Percentiles rank a stretch among this genome's conserved stretches.
Conservation (phyloP, 176 grass and related monocot species). For the Calamus simplicifolius region DNA sequence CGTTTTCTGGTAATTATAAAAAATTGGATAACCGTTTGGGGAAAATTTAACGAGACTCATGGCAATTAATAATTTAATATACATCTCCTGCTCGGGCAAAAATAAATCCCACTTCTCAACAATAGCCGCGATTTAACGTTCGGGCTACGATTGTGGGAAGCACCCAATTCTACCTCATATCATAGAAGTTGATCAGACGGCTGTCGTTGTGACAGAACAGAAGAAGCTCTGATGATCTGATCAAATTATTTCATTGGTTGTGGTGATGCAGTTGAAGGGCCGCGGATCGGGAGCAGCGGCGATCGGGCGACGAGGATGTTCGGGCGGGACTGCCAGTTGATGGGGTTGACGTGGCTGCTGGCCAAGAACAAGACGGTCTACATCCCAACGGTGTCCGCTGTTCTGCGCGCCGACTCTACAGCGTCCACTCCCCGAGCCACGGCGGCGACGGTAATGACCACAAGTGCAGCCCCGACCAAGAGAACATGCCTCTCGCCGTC, state of each 20-base stretch:
- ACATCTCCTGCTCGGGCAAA: too few species aligned
- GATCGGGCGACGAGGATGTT: constrained; percentile 73
- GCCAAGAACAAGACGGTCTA: constrained; percentile 81
- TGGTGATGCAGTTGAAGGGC: constrained; percentile 47
- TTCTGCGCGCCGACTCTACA: constrained; percentile 89
- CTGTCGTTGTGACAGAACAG: too few species aligned
- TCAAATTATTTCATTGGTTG: neutral
- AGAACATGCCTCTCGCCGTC: constrained; percentile 97
- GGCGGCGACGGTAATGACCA: neutral
- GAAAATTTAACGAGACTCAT: too few species aligned
- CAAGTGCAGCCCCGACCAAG: constrained; percentile 79
- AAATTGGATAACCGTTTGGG: too few species aligned
- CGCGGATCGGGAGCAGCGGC: constrained; percentile 12
- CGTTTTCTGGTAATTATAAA: too few species aligned
- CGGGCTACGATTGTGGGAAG: too few species aligned
- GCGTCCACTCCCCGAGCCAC: constrained; percentile 34
- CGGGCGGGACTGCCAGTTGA: constrained; percentile 96
- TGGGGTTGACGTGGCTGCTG: constrained; percentile 95
- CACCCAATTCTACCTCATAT: too few species aligned
- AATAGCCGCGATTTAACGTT: too few species aligned
- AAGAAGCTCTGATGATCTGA: neutral
- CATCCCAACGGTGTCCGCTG: constrained; percentile 95
- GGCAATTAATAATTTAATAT: too few species aligned
- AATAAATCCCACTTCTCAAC: too few species aligned
- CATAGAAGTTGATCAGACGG: too few species aligned